phyloP scores from a whole-genome alignment of 2,329 filamentous ascomycete genomes.

The Epichloe elymi region DNA sequence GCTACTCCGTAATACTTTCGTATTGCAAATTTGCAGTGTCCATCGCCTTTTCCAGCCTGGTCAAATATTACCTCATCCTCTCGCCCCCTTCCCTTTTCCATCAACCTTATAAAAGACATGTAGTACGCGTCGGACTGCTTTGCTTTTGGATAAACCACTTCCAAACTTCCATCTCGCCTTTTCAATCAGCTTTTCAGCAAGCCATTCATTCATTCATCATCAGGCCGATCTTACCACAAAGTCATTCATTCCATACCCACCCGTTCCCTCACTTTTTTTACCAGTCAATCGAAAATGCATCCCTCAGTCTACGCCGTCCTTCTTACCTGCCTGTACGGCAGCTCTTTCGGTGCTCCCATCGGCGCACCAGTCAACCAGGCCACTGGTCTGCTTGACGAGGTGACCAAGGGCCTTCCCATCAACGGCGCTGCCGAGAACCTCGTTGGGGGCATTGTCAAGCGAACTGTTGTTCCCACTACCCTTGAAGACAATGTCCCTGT shows the following conservation, averaged over 20 bases:
- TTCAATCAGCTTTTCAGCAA: neutral
- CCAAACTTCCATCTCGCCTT: too few species aligned
- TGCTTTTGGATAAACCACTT: too few species aligned
- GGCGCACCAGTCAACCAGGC: neutral
- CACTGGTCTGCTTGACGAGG: neutral
- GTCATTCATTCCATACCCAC: neutral
- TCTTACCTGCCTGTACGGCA: constrained; percentile 3
- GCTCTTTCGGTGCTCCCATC: constrained; percentile 3
- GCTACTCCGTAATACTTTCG: too few species aligned
- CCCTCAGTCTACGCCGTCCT: constrained; percentile 1
- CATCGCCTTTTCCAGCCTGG: too few species aligned
- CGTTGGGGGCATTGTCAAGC: neutral
- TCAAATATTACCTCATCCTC: too few species aligned
- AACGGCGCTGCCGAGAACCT: neutral
- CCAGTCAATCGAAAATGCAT: neutral
- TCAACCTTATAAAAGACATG: too few species aligned
- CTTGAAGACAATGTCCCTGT: neutral
- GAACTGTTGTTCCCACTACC: neutral
- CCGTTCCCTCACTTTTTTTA: neutral
- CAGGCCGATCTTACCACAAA: neutral
- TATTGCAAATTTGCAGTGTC: too few species aligned
- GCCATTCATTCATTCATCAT: neutral
- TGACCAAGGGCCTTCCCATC: too few species aligned
- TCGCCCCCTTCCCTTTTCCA: too few species aligned
- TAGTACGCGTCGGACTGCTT: too few species aligned